A percentile compares a stretch with the other conserved stretches of the same genome.
Evolutionary conservation across 1,284 basidiomycete species (phyloP).

Genomic region (Peniophora sp.): DNA sequence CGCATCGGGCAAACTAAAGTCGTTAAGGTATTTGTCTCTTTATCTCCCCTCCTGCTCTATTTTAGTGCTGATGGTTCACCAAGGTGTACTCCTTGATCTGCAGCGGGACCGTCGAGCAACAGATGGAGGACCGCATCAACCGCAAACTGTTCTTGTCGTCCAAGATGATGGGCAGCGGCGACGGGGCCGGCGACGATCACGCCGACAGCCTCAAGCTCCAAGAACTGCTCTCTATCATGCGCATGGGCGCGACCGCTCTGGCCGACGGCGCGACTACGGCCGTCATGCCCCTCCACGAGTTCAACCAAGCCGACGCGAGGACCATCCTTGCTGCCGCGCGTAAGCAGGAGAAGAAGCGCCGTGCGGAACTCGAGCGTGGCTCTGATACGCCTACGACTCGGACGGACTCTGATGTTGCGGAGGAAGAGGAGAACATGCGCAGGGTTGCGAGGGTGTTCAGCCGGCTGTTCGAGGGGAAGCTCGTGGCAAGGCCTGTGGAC

Average conservation of each 20-base stretch:
- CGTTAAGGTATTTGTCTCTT: constrained; percentile 51
- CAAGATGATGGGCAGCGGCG: constrained; percentile 43
- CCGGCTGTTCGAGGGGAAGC: constrained; percentile 48
- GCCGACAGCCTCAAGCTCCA: constrained; percentile 25
- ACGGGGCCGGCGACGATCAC: constrained; percentile 12
- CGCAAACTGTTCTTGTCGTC: constrained; percentile 56
- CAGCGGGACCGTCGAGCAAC: constrained; percentile 55
- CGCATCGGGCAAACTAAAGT: constrained; percentile 75
- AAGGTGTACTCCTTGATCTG: constrained; percentile 52
- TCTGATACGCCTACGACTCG: no score
- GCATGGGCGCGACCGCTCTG: constrained; percentile 48
- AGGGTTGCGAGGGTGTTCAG: constrained; percentile 51
- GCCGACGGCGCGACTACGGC: constrained; percentile 21
- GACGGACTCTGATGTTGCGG: constrained; percentile 35
- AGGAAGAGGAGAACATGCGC: constrained; percentile 50
- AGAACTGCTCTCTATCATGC: constrained; percentile 48
- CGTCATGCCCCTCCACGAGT: constrained; percentile 29
- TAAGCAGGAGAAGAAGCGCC: constrained; percentile 21
- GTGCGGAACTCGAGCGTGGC: constrained; percentile 14
- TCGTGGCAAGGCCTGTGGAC: constrained; percentile 27
- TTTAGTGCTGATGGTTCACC: constrained; percentile 1
- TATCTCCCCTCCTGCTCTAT: neutral
- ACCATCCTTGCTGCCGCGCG: constrained; percentile 37
- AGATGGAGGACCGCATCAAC: constrained; percentile 55
- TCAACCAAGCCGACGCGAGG: constrained; percentile 32